These are phyloP conservation scores for Calycina marina DNA, from an alignment of 2,329 filamentous ascomycete genomes.

Conservation along the genomic window DNA sequence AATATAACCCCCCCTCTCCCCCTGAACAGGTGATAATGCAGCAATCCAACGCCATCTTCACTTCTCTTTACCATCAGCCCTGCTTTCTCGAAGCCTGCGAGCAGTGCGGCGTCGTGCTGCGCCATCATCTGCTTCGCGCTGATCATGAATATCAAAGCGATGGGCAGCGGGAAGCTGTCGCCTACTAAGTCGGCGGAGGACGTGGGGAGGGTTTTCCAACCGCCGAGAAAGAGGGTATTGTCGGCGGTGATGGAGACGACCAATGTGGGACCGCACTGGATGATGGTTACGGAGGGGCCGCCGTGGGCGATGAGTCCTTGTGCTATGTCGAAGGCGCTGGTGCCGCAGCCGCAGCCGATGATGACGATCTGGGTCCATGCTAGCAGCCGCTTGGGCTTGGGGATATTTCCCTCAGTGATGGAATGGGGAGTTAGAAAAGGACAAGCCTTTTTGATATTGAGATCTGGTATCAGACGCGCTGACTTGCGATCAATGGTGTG, in stretches of 20 bases:
- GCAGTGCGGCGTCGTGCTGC: conserved; percentile 25
- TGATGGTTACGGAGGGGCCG: neutral
- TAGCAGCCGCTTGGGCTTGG: no score
- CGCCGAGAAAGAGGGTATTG: neutral
- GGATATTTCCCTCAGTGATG: no score
- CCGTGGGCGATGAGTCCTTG: neutral
- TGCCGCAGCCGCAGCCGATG: no score
- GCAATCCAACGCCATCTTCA: conserved; percentile 24
- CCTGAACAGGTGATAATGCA: conserved; percentile 25
- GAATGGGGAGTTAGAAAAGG: no score
- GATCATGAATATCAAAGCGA: conserved; percentile 22
- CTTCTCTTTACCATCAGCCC: conserved; percentile 29
- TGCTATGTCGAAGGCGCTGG: neutral
- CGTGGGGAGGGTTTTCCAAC: neutral
- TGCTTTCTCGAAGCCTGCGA: conserved; percentile 30
- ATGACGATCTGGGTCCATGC: no score
- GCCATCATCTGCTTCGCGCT: conserved; percentile 27
- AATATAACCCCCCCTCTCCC: conserved; percentile 29
- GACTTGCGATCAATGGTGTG: conserved; percentile 30
- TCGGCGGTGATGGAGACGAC: neutral
- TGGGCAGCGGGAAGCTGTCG: neutral
- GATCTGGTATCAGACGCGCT: conserved; percentile 22
- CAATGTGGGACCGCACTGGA: neutral
- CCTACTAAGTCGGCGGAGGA: neutral
- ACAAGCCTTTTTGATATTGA: conserved; percentile 24